These are phyloP conservation scores for Fusarium chuoi DNA, from an alignment of 2,329 filamentous ascomycete species.

Conservation along the genomic window DNA sequence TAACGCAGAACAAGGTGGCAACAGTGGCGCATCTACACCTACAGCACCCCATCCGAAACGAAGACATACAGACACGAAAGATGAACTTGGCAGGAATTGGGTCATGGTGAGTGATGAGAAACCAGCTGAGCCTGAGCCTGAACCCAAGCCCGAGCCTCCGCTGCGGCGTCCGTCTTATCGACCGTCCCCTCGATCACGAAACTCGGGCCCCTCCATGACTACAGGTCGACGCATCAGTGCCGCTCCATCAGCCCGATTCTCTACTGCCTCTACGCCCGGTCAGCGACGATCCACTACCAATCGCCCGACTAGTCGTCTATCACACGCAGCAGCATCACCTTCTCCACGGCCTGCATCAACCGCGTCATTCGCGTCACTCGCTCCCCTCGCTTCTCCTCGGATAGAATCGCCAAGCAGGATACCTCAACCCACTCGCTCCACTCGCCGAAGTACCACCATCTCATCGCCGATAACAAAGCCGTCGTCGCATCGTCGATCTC, in stretches of 20 bases:
- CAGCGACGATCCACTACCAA: constrained; percentile 35
- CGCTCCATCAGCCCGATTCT: constrained; percentile 46
- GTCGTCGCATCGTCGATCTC: constrained; percentile 54
- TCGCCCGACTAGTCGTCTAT: constrained; percentile 56
- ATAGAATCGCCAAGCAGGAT: constrained; percentile 57
- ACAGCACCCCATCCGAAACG: constrained; percentile 62
- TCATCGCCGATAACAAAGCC: constrained; percentile 29
- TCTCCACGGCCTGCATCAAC: constrained; percentile 44
- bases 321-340: constrained; percentile 46
- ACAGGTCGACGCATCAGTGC: constrained; percentile 58
- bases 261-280: constrained; percentile 44
- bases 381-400: constrained; percentile 48
- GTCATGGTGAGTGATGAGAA: constrained; percentile 68
- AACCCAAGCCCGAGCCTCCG: constrained; percentile 37
- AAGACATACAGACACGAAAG: constrained; percentile 62
- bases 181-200: constrained; percentile 46
- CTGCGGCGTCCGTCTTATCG: constrained; percentile 41
- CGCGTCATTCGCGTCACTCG: constrained; percentile 49
- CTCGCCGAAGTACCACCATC: constrained; percentile 26
- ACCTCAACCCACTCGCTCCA: constrained; percentile 43
- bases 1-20: constrained; percentile 44
- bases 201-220: constrained; percentile 46
- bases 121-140: constrained; percentile 31
- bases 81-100: constrained; percentile 75
- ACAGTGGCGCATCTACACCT: constrained; percentile 54